These are phyloP conservation scores for Ceriops zippeliana DNA, from an alignment of 345 rosid species.

Conservation along the genomic window DNA sequence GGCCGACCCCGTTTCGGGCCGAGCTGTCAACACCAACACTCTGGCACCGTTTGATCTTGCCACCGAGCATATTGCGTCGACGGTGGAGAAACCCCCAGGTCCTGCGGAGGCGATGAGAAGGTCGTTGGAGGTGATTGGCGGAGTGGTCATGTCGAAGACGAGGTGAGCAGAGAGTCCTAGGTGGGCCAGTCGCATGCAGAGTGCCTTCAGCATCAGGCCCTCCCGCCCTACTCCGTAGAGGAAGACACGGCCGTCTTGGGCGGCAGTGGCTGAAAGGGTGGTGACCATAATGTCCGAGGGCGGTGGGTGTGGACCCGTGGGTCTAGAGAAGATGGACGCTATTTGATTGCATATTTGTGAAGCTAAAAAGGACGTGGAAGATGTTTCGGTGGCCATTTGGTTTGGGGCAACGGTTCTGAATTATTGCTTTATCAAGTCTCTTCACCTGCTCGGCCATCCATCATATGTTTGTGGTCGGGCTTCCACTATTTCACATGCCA, in stretches of 20 bases:
- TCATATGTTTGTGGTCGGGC: too few species aligned
- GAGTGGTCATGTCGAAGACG: constrained; percentile 82
- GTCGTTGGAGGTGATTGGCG: constrained; percentile 59
- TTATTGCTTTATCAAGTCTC: too few species aligned
- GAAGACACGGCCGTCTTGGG: constrained; percentile 48
- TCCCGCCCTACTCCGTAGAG: constrained; percentile 88
- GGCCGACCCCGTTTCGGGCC: constrained; percentile 57
- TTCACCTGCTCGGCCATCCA: too few species aligned
- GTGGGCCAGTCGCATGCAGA: constrained; percentile 83
- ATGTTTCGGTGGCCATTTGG: constrained; percentile 12
- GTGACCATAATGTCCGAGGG: constrained; percentile 50
- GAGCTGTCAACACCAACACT: constrained; percentile 62
- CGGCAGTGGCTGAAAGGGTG: constrained; percentile 43
- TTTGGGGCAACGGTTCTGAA: too few species aligned
- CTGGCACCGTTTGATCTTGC: constrained; percentile 57
- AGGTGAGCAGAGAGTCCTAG: constrained; percentile 72
- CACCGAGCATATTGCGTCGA: constrained; percentile 69
- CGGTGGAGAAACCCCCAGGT: constrained; percentile 81
- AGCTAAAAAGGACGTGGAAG: constrained; percentile 36
- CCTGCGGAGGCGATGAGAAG: constrained; percentile 79
- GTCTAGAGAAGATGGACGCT: constrained; percentile 55
- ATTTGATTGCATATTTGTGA: constrained; percentile 58
- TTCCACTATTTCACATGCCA: too few species aligned
- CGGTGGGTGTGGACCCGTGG: constrained; percentile 45
- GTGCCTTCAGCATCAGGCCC: constrained; percentile 80